Base-by-base conservation (phyloP, 768 basidiomycete genomes). In the Trametes cinnabarina region DNA sequence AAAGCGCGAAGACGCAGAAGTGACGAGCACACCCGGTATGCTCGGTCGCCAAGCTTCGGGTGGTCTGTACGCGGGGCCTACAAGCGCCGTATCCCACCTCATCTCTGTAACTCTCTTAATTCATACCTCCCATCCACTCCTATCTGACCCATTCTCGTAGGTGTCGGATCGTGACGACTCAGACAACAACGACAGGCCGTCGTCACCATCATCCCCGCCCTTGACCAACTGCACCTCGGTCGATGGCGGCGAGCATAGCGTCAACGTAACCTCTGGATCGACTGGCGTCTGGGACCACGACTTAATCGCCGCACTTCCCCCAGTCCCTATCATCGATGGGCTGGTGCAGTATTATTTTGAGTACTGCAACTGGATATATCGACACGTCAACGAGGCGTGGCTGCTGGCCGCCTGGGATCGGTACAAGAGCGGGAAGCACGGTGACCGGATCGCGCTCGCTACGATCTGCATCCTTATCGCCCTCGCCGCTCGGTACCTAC, bases 321-420 rank as follows among this genome's bases (percentile, higher is more conserved):
- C 81, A 19, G 71, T 87, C 51, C 81, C 86, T 44, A 75, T 85
- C 50, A 85, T 92, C 65, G 90, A 92, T 66, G 81, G 79, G 17
- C 83, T 93, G 51, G 78, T 93, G 67, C 72, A 73, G 47, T 87
- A 85, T 72, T 92, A 93, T 71, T 92, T 92, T 65, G 87, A 90
- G 63, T 89, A 88, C 67, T 90, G 89, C 79, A 91, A 88, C 71
- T 93, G 90, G 90, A 83, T 92, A 51, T 90, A 91, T 71, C 84
- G 88, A 39, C 86, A 90, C 67, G 81, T 92, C 58, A 86, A 90
- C 70, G 79, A 85, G 52, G 55, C 73, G 1, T 75, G 83, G 14
- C 89, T 92, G 68, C 72, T 73, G 11, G 71, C 76, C 25, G 83
- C 85, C 20, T 93, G 90, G 90, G 77, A 81, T 28, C 83, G 82